These are phyloP conservation scores for Pulveroboletus ravenelii DNA, from an alignment of 768 basidiomycete species.

Conservation along the genomic window DNA sequence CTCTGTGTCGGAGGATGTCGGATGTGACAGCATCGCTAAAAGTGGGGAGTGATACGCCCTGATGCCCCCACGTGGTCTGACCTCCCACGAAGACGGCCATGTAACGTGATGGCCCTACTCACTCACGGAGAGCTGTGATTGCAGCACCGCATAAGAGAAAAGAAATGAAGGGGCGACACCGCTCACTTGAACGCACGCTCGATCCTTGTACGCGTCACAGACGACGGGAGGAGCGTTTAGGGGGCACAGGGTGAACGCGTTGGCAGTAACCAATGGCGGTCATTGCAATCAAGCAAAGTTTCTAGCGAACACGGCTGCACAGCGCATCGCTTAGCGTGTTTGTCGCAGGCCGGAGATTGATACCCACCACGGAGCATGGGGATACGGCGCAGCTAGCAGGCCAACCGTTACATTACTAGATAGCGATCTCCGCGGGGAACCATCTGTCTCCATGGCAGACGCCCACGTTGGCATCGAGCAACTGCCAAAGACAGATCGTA, in stretches of 20 bases:
- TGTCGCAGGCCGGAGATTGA: constrained; percentile 23
- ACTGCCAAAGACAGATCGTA: constrained; percentile 17
- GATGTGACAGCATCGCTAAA: constrained; percentile 19
- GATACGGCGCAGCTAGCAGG: constrained; percentile 17
- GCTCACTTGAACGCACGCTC: too few relatives aligned
- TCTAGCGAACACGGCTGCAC: background rate
- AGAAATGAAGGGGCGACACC: too few relatives aligned
- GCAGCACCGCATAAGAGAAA: too few relatives aligned
- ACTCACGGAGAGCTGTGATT: too few relatives aligned
- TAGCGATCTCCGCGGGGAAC: constrained; percentile 29
- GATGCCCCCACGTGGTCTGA: constrained; percentile 21
- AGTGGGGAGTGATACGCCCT: constrained; percentile 19
- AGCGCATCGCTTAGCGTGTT: constrained; percentile 3
- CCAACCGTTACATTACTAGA: constrained; percentile 6
- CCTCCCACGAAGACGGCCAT: background rate
- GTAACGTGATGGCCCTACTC: constrained; percentile 1
- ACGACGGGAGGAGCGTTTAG: too few relatives aligned
- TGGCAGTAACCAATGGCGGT: too few relatives aligned
- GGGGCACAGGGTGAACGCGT: too few relatives aligned
- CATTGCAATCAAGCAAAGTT: too few relatives aligned
- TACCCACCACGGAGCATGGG: constrained; percentile 11
- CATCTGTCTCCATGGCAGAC: constrained; percentile 26
- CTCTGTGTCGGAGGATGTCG: constrained; percentile 24
- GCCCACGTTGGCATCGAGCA: constrained; percentile 22
- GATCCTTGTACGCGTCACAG: too few relatives aligned